Evolutionary conservation across 1,139 yeast species (phyloP).

Genomic region (Zygoascus sp.): DNA sequence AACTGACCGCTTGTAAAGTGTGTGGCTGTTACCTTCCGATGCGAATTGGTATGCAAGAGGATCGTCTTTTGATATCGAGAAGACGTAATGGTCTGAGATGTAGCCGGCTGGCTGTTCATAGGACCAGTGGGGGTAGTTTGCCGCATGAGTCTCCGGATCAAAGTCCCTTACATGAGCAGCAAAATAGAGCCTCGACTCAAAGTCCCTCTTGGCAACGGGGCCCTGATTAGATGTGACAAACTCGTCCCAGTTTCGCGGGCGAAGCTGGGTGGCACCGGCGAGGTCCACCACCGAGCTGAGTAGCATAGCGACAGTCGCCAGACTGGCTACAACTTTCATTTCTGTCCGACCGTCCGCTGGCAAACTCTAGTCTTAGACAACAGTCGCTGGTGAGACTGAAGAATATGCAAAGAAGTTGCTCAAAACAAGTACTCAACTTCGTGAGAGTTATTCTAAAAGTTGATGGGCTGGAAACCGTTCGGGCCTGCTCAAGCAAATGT

Average conservation of each 20-base stretch:
- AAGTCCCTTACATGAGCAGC: constrained; percentile 29
- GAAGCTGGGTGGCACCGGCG: background rate
- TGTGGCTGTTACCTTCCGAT: background rate
- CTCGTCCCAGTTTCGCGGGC: constrained; percentile 1
- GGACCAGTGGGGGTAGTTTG: constrained; percentile 23
- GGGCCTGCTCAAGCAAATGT: no score
- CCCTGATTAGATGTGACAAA: background rate
- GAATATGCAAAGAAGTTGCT: no score
- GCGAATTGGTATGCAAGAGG: constrained; percentile 9
- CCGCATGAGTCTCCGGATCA: constrained; percentile 17
- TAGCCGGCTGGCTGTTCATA: constrained; percentile 34
- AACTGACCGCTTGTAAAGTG: constrained; percentile 16
- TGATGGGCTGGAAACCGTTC: no score
- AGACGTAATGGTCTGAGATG: constrained; percentile 33
- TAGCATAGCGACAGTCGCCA: background rate
- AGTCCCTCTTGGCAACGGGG: constrained; percentile 22
- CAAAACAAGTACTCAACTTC: no score
- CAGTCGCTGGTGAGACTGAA: no score
- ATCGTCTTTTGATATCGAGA: constrained; percentile 27
- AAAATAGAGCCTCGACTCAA: constrained; percentile 28
- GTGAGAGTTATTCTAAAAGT: no score
- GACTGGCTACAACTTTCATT: background rate
- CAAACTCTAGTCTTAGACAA: no score
- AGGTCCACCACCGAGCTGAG: background rate
- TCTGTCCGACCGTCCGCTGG: no score